Conservation (phyloP, 1,284 basidiomycete genomes). For the Coniophora puteana region DNA sequence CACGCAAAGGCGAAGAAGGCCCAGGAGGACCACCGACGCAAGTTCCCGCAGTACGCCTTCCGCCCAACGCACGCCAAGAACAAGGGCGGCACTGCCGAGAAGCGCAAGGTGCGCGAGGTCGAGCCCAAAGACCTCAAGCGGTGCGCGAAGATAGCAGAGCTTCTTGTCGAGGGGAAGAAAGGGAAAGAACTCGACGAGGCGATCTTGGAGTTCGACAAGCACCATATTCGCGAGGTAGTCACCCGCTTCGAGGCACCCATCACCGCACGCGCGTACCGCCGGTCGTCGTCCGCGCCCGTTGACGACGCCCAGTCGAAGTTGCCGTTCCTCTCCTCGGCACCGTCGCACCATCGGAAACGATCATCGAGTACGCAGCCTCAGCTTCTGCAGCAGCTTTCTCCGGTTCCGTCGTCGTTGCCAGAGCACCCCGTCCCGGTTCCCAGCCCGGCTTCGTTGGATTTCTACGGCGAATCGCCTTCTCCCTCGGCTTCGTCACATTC, state of each 20-base stretch:
- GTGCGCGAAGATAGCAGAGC: constrained; percentile 73
- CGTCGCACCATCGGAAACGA: constrained; percentile 1
- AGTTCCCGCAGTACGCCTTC: constrained; percentile 71
- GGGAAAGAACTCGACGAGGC: constrained; percentile 66
- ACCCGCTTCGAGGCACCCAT: constrained; percentile 71
- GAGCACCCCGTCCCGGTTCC: constrained; percentile 21
- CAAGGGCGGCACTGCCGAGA: constrained; percentile 43
- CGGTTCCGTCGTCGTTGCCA: constrained; percentile 14
- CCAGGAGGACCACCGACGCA: constrained; percentile 62
- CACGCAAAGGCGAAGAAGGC: constrained; percentile 61
- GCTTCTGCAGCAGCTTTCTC: not conserved
- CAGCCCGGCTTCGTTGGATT: constrained; percentile 17
- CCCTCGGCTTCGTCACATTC: constrained; percentile 24
- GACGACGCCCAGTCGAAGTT: constrained; percentile 15
- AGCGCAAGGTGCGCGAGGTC: constrained; percentile 62
- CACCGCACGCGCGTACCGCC: constrained; percentile 56
- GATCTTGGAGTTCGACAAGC: constrained; percentile 69
- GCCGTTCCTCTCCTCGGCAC: constrained; percentile 2
- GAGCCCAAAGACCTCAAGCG: constrained; percentile 68
- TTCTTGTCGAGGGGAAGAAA: constrained; percentile 71
- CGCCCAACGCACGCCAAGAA: constrained; percentile 53
- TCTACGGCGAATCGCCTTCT: constrained; percentile 21
- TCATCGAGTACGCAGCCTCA: not conserved
- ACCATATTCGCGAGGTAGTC: constrained; percentile 59
- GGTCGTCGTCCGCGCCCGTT: constrained; percentile 45